Evolutionary conservation across 768 basidiomycete species (phyloP).

Genomic region (Cystobasidium ongulense): DNA sequence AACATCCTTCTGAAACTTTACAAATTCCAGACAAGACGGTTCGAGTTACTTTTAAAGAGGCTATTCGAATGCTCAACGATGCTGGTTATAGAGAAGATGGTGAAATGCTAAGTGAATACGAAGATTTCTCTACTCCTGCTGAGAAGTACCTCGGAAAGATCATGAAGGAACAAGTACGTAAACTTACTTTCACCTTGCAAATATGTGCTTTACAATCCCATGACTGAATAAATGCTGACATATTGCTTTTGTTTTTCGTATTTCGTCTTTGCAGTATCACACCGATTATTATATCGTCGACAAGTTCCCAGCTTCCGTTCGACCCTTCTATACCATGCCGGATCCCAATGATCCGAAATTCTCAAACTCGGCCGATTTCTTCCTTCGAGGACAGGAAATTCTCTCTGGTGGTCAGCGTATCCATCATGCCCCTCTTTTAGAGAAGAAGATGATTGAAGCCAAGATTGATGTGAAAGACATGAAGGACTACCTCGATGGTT

Average conservation of each 20-base stretch:
- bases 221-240: not conserved
- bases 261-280: constrained; percentile 50
- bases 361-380: constrained; percentile 99
- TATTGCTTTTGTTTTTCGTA: not conserved
- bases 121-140: constrained; percentile 97
- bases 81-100: constrained; percentile 36
- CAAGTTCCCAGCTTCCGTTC: constrained; percentile 88
- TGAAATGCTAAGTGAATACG: constrained; percentile 56
- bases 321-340: constrained; percentile 99
- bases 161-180: constrained; percentile 60
- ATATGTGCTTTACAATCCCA: too few relatives aligned
- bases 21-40: constrained; percentile 35
- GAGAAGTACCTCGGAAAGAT: constrained; percentile 84
- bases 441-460: constrained; percentile 71
- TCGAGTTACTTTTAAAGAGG: constrained; percentile 32
- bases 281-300: constrained; percentile 98
- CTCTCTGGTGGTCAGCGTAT: constrained; percentile 94
- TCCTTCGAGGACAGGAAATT: constrained; percentile 98
- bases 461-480: constrained; percentile 81
- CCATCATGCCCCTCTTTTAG: constrained; percentile 72
- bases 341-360: constrained; percentile 81
- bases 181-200: too few relatives aligned
- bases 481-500: constrained; percentile 87
- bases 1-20: constrained; percentile 59
- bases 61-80: constrained; percentile 33